Percentiles rank a stretch among this genome's conserved stretches.
These are phyloP conservation scores for Aphanomyces stellatus DNA, from an alignment of 352 stramenopile genomes.

Conservation along the genomic window DNA sequence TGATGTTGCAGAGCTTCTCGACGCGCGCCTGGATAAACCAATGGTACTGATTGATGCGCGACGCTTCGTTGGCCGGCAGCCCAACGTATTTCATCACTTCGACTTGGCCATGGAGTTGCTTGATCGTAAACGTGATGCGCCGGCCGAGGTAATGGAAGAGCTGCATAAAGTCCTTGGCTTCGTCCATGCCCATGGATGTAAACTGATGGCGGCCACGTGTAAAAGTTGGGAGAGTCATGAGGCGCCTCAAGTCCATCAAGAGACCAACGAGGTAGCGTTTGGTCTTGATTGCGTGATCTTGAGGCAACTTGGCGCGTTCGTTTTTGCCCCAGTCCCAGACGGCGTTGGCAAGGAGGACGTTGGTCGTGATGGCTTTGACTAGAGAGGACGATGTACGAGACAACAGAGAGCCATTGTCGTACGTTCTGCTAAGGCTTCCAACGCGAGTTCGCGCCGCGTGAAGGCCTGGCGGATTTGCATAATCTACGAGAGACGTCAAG, in stretches of 20 bases:
- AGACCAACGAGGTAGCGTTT: constrained; percentile 43
- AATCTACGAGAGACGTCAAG: constrained; percentile 26
- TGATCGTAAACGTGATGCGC: constrained; percentile 43
- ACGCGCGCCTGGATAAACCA: constrained; percentile 75
- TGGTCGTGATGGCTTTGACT: constrained; percentile 56
- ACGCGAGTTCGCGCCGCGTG: constrained; percentile 50
- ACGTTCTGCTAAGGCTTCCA: constrained; percentile 61
- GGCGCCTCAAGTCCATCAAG: constrained; percentile 31
- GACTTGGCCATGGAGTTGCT: constrained; percentile 54
- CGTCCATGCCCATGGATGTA: constrained; percentile 38
- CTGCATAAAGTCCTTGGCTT: constrained; percentile 33
- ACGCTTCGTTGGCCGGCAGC: constrained; percentile 74
- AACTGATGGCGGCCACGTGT: constrained; percentile 66
- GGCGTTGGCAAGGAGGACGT: constrained; percentile 65
- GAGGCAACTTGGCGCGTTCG: constrained; percentile 45
- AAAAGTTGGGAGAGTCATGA: constrained; percentile 58
- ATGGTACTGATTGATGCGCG: constrained; percentile 82
- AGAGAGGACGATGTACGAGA: neutral
- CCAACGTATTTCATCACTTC: constrained; percentile 67
- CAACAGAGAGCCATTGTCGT: neutral
- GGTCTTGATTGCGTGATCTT: constrained; percentile 39
- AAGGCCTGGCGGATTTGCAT: constrained; percentile 85
- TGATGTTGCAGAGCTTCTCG: constrained; percentile 79
- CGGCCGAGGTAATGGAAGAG: constrained; percentile 42
- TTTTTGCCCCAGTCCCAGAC: constrained; percentile 76